Evolutionary conservation across 164 flowering plant genomes (phyloP).

Genomic region (Buxus sempervirens): DNA sequence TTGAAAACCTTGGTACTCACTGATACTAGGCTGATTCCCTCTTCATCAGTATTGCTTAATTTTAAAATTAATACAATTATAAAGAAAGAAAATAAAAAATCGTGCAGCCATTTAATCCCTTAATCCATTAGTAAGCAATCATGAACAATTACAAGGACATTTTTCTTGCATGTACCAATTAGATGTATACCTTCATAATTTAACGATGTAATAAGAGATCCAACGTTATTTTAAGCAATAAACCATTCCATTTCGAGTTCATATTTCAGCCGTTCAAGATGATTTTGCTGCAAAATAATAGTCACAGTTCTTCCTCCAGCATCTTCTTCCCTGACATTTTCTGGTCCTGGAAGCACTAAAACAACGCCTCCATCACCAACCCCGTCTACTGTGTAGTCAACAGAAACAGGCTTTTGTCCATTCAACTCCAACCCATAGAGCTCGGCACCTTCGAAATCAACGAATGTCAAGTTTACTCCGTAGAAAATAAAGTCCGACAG

Average conservation of each 20-base stretch:
- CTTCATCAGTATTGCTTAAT: too few relatives aligned
- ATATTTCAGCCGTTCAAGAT: slow-evolving; percentile 31
- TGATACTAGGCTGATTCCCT: not conserved
- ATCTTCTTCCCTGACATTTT: slow-evolving; percentile 13
- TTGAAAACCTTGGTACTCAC: too few relatives aligned
- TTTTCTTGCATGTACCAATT: not conserved
- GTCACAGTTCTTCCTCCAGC: slow-evolving; percentile 37
- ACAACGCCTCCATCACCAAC: slow-evolving; percentile 71
- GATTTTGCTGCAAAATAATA: slow-evolving; percentile 38
- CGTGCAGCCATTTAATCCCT: not conserved
- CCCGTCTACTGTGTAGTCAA: slow-evolving; percentile 42
- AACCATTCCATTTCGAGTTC: slow-evolving; percentile 39
- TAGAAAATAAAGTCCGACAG: slow-evolving; percentile 42
- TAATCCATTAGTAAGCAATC: not conserved
- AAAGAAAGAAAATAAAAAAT: too few relatives aligned
- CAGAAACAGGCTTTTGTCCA: slow-evolving; percentile 47
- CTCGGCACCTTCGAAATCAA: slow-evolving; percentile 44
- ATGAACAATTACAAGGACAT: not conserved
- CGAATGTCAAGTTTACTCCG: slow-evolving; percentile 71
- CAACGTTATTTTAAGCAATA: slow-evolving; percentile 8
- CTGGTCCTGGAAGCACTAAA: slow-evolving; percentile 49
- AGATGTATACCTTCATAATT: too few relatives aligned
- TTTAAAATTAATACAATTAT: too few relatives aligned
- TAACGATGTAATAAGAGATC: not conserved
- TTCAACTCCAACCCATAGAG: slow-evolving; percentile 48